Evolutionary conservation across 1,139 yeast genomes (phyloP).

Genomic region (Saccharomyces hybrid): DNA sequence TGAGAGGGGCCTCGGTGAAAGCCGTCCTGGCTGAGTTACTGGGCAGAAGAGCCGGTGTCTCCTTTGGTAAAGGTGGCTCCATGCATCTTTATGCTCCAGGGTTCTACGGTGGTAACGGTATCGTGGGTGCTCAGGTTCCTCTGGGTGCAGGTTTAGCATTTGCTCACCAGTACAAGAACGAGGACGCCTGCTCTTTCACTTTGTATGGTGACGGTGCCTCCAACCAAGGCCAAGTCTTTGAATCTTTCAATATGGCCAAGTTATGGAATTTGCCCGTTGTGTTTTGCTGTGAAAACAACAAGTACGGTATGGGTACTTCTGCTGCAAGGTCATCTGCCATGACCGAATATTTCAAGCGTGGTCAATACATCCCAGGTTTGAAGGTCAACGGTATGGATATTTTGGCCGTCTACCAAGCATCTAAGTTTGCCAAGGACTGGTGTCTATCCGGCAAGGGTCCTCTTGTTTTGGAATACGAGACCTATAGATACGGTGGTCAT

Average conservation of each 20-base stretch:
- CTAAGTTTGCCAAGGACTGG: slow-evolving; percentile 97
- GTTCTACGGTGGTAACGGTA: slow-evolving; percentile 98
- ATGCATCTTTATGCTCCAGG: slow-evolving; percentile 97
- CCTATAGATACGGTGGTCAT: slow-evolving; percentile 99
- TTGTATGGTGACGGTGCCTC: slow-evolving; percentile 99
- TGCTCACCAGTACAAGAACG: slow-evolving; percentile 89
- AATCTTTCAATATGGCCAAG: slow-evolving; percentile 97
- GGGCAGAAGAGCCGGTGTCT: slow-evolving; percentile 94
- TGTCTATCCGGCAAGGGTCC: slow-evolving; percentile 92
- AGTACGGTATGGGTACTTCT: slow-evolving; percentile 99
- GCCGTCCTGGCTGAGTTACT: slow-evolving; percentile 89
- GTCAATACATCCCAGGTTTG: slow-evolving; percentile 97
- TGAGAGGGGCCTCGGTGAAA: slow-evolving; percentile 91
- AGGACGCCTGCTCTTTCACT: slow-evolving; percentile 74
- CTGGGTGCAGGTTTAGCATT: slow-evolving; percentile 96
- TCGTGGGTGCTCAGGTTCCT: slow-evolving; percentile 99
- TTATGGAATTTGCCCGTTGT: slow-evolving; percentile 94
- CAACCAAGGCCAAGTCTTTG: slow-evolving; percentile 98
- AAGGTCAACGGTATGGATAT: slow-evolving; percentile 99
- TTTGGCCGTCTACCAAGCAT: slow-evolving; percentile 89
- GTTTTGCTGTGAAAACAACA: slow-evolving; percentile 97
- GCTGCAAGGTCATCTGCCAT: slow-evolving; percentile 95
- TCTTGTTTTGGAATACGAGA: slow-evolving; percentile 89
- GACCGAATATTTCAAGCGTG: slow-evolving; percentile 97
- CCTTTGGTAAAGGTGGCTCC: slow-evolving; percentile 98